Evolutionary conservation across 2,329 filamentous ascomycete genomes (phyloP).

Genomic region (Coccinonectria pachysandricola): DNA sequence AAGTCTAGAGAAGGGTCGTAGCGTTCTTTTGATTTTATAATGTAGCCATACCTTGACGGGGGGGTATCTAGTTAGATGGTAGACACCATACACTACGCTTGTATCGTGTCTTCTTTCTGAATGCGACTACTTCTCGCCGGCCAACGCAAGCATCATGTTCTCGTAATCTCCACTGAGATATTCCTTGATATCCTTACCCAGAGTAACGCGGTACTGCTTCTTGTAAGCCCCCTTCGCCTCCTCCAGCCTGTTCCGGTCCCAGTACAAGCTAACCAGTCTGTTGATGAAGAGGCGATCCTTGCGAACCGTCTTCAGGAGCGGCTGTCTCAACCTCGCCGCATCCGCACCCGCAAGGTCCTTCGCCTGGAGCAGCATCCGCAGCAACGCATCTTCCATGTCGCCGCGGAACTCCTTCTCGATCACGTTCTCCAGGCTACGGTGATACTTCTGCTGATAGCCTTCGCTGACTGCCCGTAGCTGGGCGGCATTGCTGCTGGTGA

Average conservation of each 20-base stretch:
- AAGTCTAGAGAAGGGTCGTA: too few relatives aligned
- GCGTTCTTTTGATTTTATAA: too few relatives aligned
- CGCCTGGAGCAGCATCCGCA: conserved; percentile 19
- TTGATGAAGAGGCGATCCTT: conserved; percentile 24
- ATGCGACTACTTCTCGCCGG: conserved; percentile 20
- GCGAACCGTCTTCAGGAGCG: conserved; percentile 17
- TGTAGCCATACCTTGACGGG: too few relatives aligned
- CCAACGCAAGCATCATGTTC: conserved; percentile 18
- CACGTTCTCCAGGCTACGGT: conserved; percentile 21
- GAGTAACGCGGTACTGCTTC: conserved; percentile 45
- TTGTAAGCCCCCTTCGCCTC: conserved; percentile 45
- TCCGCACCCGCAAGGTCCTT: conserved; percentile 16
- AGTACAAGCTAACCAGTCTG: conserved; percentile 21
- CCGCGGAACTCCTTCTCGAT: conserved; percentile 27
- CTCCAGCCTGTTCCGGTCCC: conserved; percentile 19
- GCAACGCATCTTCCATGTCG: conserved; percentile 23
- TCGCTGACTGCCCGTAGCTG: conserved; percentile 22
- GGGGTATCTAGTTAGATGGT: too few relatives aligned
- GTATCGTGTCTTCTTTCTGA: too few relatives aligned
- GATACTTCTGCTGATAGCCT: conserved; percentile 22
- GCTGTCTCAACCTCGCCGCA: conserved; percentile 14
- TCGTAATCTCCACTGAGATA: conserved; percentile 20
- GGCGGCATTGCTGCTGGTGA: conserved; percentile 21
- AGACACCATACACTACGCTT: too few relatives aligned
- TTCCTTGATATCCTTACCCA: conserved; percentile 18